Percentiles rank a stretch among this genome's conserved stretches.
Evolutionary conservation across 257 asterid species (phyloP).

Genomic region (Thymus quinquecostatus): DNA sequence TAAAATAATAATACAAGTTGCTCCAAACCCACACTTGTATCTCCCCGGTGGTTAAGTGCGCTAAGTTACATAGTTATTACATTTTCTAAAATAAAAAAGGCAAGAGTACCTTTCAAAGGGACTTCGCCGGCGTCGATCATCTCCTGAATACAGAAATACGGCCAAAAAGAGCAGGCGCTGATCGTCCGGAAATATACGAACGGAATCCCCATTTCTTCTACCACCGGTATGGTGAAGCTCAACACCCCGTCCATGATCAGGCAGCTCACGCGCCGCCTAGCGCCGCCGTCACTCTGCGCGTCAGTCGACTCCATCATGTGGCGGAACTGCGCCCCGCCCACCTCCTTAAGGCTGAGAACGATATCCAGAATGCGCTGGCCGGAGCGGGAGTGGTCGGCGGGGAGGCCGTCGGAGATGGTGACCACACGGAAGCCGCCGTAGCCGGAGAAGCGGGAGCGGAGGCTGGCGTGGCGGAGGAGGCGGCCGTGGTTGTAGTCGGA

Average conservation of each 20-base stretch:
- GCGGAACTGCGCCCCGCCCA: constrained; percentile 40
- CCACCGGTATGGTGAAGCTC: constrained; percentile 56
- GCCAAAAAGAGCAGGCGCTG: constrained; percentile 60
- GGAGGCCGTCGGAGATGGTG: constrained; percentile 58
- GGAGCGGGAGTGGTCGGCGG: constrained; percentile 48
- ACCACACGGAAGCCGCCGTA: constrained; percentile 47
- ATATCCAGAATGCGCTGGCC: constrained; percentile 35
- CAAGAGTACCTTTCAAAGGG: constrained; percentile 41
- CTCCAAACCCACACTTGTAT: no score
- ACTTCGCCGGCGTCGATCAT: constrained; percentile 56
- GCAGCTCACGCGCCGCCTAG: constrained; percentile 41
- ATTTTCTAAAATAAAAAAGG: neutral
- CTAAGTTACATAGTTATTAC: no score
- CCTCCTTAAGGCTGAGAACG: constrained; percentile 37
- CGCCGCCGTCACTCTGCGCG: constrained; percentile 21
- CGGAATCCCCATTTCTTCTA: constrained; percentile 49
- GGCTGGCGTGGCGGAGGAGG: constrained; percentile 42
- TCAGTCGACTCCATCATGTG: constrained; percentile 39
- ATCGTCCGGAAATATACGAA: constrained; percentile 46
- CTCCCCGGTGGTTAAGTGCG: no score
- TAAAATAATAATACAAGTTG: no score
- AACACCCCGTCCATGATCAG: constrained; percentile 51
- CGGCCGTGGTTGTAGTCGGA: constrained; percentile 50
- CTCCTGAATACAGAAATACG: constrained; percentile 48
- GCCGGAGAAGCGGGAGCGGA: constrained; percentile 38